Percentiles rank a stretch among this genome's conserved stretches.
These are phyloP conservation scores for Tylopilus subfusipes DNA, from an alignment of 768 basidiomycete species.

Conservation along the genomic window DNA sequence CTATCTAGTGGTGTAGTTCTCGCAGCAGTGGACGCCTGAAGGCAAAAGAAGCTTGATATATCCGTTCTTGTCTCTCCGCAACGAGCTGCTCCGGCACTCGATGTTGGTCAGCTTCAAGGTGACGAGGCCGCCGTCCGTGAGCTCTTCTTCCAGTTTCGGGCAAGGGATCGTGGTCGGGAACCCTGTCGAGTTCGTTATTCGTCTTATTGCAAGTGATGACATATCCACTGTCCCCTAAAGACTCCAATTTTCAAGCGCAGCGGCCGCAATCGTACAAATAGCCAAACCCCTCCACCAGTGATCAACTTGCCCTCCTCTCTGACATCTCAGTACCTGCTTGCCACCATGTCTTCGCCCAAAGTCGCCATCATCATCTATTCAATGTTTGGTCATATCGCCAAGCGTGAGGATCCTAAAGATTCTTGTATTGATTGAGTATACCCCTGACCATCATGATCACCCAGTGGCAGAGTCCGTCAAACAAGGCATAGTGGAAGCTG, in stretches of 20 bases:
- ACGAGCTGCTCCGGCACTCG: not conserved
- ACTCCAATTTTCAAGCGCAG: not conserved
- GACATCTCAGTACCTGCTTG: not conserved
- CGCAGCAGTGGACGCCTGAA: conserved; percentile 1
- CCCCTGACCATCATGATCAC: conserved; percentile 2
- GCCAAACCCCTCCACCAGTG: not conserved
- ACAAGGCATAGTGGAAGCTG: conserved; percentile 44
- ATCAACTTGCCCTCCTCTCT: not conserved
- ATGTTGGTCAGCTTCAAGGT: not conserved
- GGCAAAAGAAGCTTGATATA: not conserved
- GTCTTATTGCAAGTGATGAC: not conserved
- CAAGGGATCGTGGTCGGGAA: not conserved
- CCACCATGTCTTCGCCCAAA: too few relatives aligned
- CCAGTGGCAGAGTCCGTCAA: conserved; percentile 58
- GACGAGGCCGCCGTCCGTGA: not conserved
- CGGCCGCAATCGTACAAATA: not conserved
- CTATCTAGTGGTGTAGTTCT: not conserved
- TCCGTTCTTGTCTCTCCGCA: not conserved
- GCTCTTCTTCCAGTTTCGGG: not conserved
- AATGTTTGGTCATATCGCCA: conserved; percentile 70
- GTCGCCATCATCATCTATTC: conserved; percentile 73
- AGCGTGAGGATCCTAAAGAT: conserved; percentile 41
- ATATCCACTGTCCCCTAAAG: conserved; percentile 1
- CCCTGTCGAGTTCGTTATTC: not conserved
- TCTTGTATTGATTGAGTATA: not conserved